Base-by-base conservation (phyloP, 805 yeast genomes). In the Saccharomyces kudriavzevii region DNA sequence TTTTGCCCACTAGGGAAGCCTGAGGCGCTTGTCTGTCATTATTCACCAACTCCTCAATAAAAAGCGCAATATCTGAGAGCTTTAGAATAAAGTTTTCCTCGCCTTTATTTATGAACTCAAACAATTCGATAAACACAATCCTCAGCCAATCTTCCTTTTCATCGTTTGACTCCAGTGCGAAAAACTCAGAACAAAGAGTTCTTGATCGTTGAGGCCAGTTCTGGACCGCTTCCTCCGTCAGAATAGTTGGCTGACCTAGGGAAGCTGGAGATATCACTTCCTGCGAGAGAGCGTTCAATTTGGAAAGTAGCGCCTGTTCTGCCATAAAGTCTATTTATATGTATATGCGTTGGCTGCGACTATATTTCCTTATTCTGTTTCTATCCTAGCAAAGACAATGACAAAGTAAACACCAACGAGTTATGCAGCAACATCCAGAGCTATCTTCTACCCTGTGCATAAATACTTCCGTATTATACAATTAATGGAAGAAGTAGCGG, bases 141-240 rank as follows among this genome's bases (percentile, higher is more conserved):
- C 56, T 60, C n/a, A 65, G 52, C 69, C 69, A 63, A 17, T 54
- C 49, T 29, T 53, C 54, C 48, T 57, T 59, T 9, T 60, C 63
- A 13, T 54, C 54, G 24, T 53, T 48, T 26, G 52, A 52, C 27
- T 61, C 60, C 5, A 58, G 30, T 5, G 27, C 53, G 22, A 22
- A 43, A 29, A 62, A 60, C 10, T 58, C 54, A 3, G 47, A 17
- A 26, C 54, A 40, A 8, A 35, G 43, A 35, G 11, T 13, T 9
- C 10, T 35, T 35, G 43, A 35, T 35, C 43, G 43, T 35, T 35
- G 24, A 35, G 43, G 11, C 43, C 43, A 35, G 43, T 35, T 35
- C 4, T 6, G 22, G n/a, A 35, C 4, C 4, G 24, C 9, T 17
- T 35, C 43, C 6, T 35, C 22, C 10, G 43, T 35, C 17, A 35